Evolutionary conservation across 768 basidiomycete genomes (phyloP), one percentile per base, ranked within the genome.

Genomic region (Mycena galericulata): DNA sequence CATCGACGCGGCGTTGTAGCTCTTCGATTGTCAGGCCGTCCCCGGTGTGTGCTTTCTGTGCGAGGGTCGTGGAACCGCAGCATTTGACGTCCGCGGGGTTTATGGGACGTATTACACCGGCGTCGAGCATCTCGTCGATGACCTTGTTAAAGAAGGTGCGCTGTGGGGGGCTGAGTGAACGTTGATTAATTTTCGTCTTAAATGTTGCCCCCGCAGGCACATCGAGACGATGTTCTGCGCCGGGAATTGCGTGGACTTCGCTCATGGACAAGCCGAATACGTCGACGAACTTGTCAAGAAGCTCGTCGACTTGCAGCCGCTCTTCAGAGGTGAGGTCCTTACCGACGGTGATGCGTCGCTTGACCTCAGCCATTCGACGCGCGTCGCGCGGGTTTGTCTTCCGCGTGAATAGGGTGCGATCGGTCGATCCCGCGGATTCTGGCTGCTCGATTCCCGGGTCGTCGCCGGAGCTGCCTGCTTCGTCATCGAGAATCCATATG

Each of bases 101-200:
- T 2, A 71, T 74, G 20, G 50, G 66, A 0, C 22, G 18, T 0
- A 70, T 57, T 5, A 70, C 24, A 7, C 30, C 53, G 9, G 67
- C 80, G 0, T 63, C 74, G 1, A 77, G 51, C 78, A 68, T 68
- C 53, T 77, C 73, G 27, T 78, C 74, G 10, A 80, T 41, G 17
- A 69, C 57, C 2, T 65, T 68, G 30, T 72, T 59, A 22, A 74
- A 63, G 36, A 67, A 78, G 6, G 61, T 56, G 18, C 67, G 55
- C 41, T 77, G 76, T 0, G 72, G 65, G n/a, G 66, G 63, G 2
- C 76, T 75, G 1, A 79, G 60, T 5, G 72, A 74, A n/a, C 65
- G 50, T 43, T 78, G 75, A 34, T 61, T 65, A 7, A 74, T 47
- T 12, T 72, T 73, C 17, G 41, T 69, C 22, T 64, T 64, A 11